phyloP scores from a whole-genome alignment of 148 eudicot species.

The Rhododendron williamsianum region DNA sequence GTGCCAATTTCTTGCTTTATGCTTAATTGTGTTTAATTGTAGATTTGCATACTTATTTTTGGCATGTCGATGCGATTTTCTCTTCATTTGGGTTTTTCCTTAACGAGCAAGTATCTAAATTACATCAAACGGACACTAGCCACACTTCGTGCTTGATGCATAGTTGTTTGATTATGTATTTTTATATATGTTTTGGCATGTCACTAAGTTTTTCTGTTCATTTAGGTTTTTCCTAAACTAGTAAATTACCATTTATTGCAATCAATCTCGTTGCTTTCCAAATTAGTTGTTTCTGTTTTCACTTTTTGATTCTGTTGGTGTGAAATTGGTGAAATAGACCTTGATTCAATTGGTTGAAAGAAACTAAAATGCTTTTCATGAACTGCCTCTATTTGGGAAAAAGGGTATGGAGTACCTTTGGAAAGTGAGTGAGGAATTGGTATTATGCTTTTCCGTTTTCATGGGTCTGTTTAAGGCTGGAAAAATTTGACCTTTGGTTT shows the following conservation, averaged over 20 bases:
- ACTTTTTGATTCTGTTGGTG: not conserved
- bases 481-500: not conserved
- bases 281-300: not conserved
- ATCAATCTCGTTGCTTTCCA: not conserved
- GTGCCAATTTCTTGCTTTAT: not conserved
- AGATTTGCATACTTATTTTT: not conserved
- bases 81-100: not conserved
- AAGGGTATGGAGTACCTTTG: not conserved
- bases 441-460: not conserved
- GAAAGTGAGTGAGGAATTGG: not conserved
- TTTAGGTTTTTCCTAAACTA: not conserved
- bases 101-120: not conserved
- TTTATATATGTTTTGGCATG: not conserved
- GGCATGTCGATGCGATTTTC: not conserved
- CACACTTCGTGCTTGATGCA: not conserved
- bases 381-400: not conserved
- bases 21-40: not conserved
- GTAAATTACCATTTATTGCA: constrained; percentile 1
- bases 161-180: not conserved
- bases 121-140: not conserved
- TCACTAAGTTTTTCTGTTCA: not conserved
- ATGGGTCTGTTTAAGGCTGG: not conserved
- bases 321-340: not conserved
- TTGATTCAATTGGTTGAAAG: not conserved
- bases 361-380: not conserved